Conservation (phyloP, 805 yeast genomes). For the Tanozyma kutaoensis region DNA sequence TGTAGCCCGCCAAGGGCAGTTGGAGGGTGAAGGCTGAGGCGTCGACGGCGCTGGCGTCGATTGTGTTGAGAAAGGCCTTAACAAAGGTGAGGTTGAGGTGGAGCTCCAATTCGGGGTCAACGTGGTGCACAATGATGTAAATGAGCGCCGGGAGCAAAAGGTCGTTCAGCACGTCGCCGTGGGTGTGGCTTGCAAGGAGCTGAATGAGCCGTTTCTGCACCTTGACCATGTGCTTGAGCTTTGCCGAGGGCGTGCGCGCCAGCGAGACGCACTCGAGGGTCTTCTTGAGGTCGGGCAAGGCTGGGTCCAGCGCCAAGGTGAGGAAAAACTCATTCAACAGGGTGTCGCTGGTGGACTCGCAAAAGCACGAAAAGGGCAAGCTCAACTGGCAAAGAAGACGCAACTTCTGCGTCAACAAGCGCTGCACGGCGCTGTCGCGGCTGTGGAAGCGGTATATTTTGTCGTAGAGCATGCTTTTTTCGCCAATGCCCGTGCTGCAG, state of each 20-base stretch:
- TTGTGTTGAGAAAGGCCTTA: conserved; percentile 17
- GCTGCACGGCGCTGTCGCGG: conserved; percentile 22
- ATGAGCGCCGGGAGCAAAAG: conserved; percentile 26
- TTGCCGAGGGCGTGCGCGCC: conserved; percentile 18
- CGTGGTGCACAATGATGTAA: conserved; percentile 18
- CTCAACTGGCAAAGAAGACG: conserved; percentile 10
- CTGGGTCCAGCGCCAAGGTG: conserved; percentile 2
- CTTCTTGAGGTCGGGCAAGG: conserved; percentile 8
- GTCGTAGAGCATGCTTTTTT: conserved; percentile 19
- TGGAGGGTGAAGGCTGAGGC: conserved; percentile 3
- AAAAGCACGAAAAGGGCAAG: conserved; percentile 16
- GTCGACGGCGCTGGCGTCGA: conserved; percentile 17
- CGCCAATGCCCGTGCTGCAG: conserved; percentile 12
- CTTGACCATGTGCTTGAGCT: conserved; percentile 14
- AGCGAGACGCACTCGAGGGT: conserved; percentile 8
- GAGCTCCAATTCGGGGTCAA: conserved; percentile 10
- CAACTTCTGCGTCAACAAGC: conserved; percentile 20
- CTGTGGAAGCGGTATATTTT: conserved; percentile 26
- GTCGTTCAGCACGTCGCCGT: conserved; percentile 21
- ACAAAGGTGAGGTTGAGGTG: conserved; percentile 23
- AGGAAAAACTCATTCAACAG: conserved; percentile 4
- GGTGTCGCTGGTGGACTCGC: conserved; percentile 9
- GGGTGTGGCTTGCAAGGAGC: conserved; percentile 6
- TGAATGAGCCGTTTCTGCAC: conserved; percentile 18
- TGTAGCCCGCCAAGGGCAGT: conserved; percentile 4